Base-by-base conservation (phyloP, 169 alveolate species). In the Plasmodium blacklocki region DNA sequence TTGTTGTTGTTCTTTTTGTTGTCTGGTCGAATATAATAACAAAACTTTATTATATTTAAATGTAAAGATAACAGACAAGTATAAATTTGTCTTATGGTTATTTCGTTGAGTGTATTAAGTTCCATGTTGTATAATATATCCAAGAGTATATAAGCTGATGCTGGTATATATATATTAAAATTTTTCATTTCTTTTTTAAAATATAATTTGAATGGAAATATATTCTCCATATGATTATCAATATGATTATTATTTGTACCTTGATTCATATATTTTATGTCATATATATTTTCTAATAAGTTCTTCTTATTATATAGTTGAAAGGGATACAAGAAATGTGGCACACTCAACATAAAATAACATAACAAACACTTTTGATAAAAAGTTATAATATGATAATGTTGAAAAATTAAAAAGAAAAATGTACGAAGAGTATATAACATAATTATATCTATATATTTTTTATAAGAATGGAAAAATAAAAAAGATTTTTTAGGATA, bases 361-460 rank as follows among this genome's bases (percentile, higher is more conserved):
- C 74, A 83, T 19, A 83, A 21, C 49, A 68, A 39, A 47, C 74
- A 83, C 50, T 70, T 83, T 47, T 59, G 32, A 18, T 67, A 74
- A 18, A 83, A 83, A 15, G 49, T 21, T n/a, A 83, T 47, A 19
- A 68, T 11, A 9, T 83, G 74, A 29, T 56, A 45, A 83, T 83
- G 91, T 32, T 83, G 86, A 58, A 11, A 6, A 43, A 83, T 19
- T 14, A 43, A 62, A 15, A 68, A 49, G 63, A 15, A 72, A 29
- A 83, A 70, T 0, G 83, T 70, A 0, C 85, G 54, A 7, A 70
- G 18, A 1, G 74, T 19, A 39, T 68, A 59, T 8, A 7, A 12
- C 23, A 18, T 83, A 49, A 83, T 19, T 29, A 71, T 5, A n/a
- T 56, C 19, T 14, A 62, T 26, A 54, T 58, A 23, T 21, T 21